Percentiles rank a stretch among this genome's conserved stretches.
phyloP scores from a whole-genome alignment of 129 eudicot species.

The Tagetes patula region DNA sequence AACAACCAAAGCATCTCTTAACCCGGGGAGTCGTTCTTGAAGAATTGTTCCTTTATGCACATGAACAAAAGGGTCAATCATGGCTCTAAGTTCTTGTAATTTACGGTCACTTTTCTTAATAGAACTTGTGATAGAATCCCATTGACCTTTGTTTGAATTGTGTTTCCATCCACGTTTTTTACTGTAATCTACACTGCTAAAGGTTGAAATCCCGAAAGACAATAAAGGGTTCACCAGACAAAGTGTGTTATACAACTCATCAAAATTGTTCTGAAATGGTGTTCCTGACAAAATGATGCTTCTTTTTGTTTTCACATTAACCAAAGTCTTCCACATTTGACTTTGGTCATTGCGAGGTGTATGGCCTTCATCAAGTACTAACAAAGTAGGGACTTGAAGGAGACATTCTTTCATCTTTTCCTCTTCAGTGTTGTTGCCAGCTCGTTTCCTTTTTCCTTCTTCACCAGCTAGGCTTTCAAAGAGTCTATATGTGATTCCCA shows the following conservation, averaged over 20 bases:
- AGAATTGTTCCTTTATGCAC: slow-evolving; percentile 67
- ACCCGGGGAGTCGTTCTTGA: slow-evolving; percentile 53
- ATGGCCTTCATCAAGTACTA: slow-evolving; percentile 95
- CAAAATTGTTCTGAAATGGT: slow-evolving; percentile 78
- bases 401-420: slow-evolving; percentile 38
- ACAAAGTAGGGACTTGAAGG: slow-evolving; percentile 49
- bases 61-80: slow-evolving; percentile 72
- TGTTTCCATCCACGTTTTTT: slow-evolving; percentile 27
- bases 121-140: slow-evolving; percentile 42
- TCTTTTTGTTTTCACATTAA: slow-evolving; percentile 53
- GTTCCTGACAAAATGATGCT: slow-evolving; percentile 78
- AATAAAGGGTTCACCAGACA: slow-evolving; percentile 54
- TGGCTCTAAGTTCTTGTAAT: slow-evolving; percentile 31
- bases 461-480: slow-evolving; percentile 53
- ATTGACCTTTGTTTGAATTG: slow-evolving; percentile 30
- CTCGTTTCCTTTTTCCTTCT: slow-evolving; percentile 30
- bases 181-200: slow-evolving; percentile 11
- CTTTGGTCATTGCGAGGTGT: slow-evolving; percentile 64
- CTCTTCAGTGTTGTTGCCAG: background rate
- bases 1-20: slow-evolving; percentile 51
- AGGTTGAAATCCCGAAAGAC: slow-evolving; percentile 28
- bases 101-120: slow-evolving; percentile 16
- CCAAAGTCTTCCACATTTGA: slow-evolving; percentile 50
- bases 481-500: slow-evolving; percentile 65
- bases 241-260: slow-evolving; percentile 60